phyloP scores from a whole-genome alignment of 352 stramenopile genomes.

The Pythium grandisporangium region DNA sequence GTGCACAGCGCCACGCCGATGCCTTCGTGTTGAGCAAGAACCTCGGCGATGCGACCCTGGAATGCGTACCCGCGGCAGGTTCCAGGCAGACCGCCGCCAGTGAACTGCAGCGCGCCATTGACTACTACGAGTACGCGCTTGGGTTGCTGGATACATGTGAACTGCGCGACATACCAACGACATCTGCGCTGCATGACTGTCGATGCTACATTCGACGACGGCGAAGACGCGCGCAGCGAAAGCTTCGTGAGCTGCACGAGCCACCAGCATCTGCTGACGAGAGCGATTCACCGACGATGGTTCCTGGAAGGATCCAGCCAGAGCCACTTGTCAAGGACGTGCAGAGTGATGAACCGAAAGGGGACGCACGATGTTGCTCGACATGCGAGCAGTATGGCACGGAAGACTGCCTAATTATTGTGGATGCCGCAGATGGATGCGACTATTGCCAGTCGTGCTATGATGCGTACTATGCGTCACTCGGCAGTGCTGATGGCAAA shows the following conservation, averaged over 20 bases:
- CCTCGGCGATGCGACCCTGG: constrained; percentile 31
- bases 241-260: constrained; percentile 5
- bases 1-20: constrained; percentile 28
- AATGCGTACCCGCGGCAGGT: constrained; percentile 4
- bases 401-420: constrained; percentile 18
- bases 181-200: no score
- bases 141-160: constrained; percentile 2
- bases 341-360: not conserved
- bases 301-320: no score
- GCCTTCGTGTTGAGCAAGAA: constrained; percentile 69
- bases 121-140: constrained; percentile 16
- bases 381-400: constrained; percentile 23
- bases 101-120: not conserved
- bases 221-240: constrained; percentile 2
- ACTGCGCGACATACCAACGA: no score
- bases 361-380: constrained; percentile 17
- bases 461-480: constrained; percentile 51
- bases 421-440: constrained; percentile 56
- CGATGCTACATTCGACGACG: constrained; percentile 10
- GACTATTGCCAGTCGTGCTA: constrained; percentile 63
- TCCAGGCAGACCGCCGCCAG: not conserved
- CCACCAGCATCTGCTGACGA: not conserved
- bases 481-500: no score
- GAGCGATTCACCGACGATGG: not conserved
- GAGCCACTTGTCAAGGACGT: no score